A percentile compares a stretch with the other conserved stretches of the same genome.
These are phyloP conservation scores for Croton setiger DNA, from an alignment of 441 rosid genomes.

Conservation along the genomic window DNA sequence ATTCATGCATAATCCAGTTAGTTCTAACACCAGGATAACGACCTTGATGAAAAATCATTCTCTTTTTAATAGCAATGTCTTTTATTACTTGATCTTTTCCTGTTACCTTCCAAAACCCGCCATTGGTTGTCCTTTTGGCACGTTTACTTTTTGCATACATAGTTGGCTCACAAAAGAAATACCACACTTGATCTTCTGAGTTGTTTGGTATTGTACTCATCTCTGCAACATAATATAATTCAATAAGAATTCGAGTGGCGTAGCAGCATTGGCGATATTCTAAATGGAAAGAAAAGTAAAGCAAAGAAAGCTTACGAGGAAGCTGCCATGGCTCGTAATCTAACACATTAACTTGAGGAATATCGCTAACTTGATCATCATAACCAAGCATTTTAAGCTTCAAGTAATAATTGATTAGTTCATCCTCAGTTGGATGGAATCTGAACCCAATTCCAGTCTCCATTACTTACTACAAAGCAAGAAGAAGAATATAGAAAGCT, in stretches of 20 bases:
- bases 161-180: slow-evolving; percentile 23
- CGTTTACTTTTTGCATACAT: slow-evolving; percentile 15
- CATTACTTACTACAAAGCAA: neutral
- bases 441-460: slow-evolving; percentile 3
- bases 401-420: slow-evolving; percentile 33
- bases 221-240: neutral
- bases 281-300: slow-evolving; percentile 24
- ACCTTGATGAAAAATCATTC: slow-evolving; percentile 41
- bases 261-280: too few species aligned
- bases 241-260: too few species aligned
- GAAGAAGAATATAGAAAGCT: too few species aligned
- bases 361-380: slow-evolving; percentile 19
- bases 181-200: slow-evolving; percentile 22
- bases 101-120: slow-evolving; percentile 29
- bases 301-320: slow-evolving; percentile 30
- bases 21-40: slow-evolving; percentile 29
- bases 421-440: slow-evolving; percentile 46
- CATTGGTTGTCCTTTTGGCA: slow-evolving; percentile 17
- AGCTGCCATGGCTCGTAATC: slow-evolving; percentile 53
- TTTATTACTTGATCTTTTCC: slow-evolving; percentile 30
- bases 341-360: slow-evolving; percentile 38
- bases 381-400: slow-evolving; percentile 28
- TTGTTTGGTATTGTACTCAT: neutral
- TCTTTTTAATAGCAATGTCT: slow-evolving; percentile 40
- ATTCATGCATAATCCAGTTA: slow-evolving; percentile 63